Evolutionary conservation across 129 eudicot species (phyloP), one percentile per base, ranked within the genome.

Genomic region (Tagetes erecta): DNA sequence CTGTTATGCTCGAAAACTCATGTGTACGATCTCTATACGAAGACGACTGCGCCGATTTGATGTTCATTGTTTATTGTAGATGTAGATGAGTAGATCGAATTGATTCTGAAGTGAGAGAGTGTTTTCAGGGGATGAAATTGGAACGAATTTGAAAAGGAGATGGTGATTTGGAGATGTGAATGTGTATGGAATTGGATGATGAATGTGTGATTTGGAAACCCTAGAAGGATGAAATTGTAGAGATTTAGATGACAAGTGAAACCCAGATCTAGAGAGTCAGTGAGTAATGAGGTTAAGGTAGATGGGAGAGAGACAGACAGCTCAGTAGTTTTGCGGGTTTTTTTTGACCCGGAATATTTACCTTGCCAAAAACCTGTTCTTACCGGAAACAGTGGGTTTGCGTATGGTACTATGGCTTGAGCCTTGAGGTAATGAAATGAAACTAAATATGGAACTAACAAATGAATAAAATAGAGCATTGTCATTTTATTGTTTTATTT

Each of bases 21-120:
- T 71, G 81, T 20, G 96, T 92, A 56, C 97, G 88, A 85, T 92
- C 97, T 72, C 97, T 72, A 52, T 86, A 87, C 2, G 73, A 76
- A 63, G 97, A 87, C 31, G 86, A 68, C 68, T 82, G 90, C 9
- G 78, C 76, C 38, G 86, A 76, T 79, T 85, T 91, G 71, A 79
- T 67, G 67, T 78, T 80, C 85, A 80, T 77, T 52, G 55, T 77
- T 37, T 70, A 6, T 3, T 6, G 30, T 20, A 41, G 41, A 11
- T 39, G 30, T 6, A 45, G 44, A 11, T 10, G 10, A 6, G 8
- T 44, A 44, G 8, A 44, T 10, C 51, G 11, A 69, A 57, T 44
- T 49, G 80, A 55, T 68, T 80, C 83, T 63, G 71, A 68, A 36
- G 58, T 33, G 27, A 37, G n/a, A 6, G 38, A 47, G 37, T 2